phyloP scores from a whole-genome alignment of 305 asterid genomes.

The Fraxinus dipetala region DNA sequence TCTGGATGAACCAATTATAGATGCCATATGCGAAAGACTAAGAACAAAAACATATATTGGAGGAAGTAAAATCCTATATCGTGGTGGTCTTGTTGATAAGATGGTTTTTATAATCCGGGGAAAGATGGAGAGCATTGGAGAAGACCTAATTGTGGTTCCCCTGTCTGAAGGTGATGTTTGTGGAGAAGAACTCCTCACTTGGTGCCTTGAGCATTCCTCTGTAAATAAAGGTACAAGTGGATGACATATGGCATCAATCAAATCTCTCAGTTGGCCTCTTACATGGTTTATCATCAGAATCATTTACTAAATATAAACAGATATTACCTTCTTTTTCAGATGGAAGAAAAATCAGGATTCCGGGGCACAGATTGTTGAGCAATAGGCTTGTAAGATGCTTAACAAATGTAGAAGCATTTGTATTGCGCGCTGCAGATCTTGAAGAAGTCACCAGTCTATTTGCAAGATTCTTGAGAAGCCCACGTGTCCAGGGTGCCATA shows the following conservation, averaged over 20 bases:
- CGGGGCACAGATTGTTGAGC: slow-evolving; percentile 57
- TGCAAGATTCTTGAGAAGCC: slow-evolving; percentile 59
- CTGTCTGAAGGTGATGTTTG: slow-evolving; percentile 66
- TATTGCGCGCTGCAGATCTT: slow-evolving; percentile 64
- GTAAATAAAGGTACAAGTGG: slow-evolving; percentile 49
- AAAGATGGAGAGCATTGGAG: slow-evolving; percentile 62
- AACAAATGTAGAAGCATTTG: slow-evolving; percentile 69
- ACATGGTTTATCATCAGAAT: not conserved
- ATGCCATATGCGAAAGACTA: slow-evolving; percentile 75
- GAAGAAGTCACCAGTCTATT: slow-evolving; percentile 71
- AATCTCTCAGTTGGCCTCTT: not conserved
- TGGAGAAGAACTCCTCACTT: slow-evolving; percentile 85
- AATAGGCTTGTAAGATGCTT: slow-evolving; percentile 57
- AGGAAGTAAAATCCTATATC: slow-evolving; percentile 61
- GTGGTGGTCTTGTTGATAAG: slow-evolving; percentile 70
- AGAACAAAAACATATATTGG: slow-evolving; percentile 65
- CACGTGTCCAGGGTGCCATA: slow-evolving; percentile 75
- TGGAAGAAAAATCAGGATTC: slow-evolving; percentile 50
- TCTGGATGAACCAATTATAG: slow-evolving; percentile 71
- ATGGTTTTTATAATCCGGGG: slow-evolving; percentile 76
- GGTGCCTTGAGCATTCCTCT: slow-evolving; percentile 87
- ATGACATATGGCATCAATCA: not conserved
- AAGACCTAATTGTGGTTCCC: slow-evolving; percentile 40
- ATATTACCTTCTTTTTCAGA: slow-evolving; percentile 31
- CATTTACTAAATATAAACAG: not conserved